phyloP scores from a whole-genome alignment of 2,329 filamentous ascomycete genomes.

The Gremmenia infestans region DNA sequence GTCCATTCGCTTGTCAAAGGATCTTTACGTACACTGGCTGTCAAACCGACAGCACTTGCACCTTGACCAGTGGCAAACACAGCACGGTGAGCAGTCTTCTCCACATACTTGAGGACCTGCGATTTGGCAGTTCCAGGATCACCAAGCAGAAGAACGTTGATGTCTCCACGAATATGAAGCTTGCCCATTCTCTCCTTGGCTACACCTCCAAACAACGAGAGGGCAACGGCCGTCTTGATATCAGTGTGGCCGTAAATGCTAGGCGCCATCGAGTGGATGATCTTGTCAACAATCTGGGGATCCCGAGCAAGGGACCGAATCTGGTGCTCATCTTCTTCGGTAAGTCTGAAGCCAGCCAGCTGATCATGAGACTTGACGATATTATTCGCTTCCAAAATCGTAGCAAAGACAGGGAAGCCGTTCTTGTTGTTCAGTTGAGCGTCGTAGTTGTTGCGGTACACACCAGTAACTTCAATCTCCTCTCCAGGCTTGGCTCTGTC shows the following conservation, averaged over 20 bases:
- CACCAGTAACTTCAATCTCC: slow-evolving; percentile 93
- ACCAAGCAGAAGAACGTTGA: slow-evolving; percentile 93
- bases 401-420: slow-evolving; percentile 96
- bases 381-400: slow-evolving; percentile 95
- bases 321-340: slow-evolving; percentile 87
- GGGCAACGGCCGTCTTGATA: slow-evolving; percentile 92
- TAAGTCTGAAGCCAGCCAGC: slow-evolving; percentile 91
- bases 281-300: slow-evolving; percentile 86
- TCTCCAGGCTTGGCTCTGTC: slow-evolving; percentile 95
- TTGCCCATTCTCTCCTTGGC: slow-evolving; percentile 85
- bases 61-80: slow-evolving; percentile 98
- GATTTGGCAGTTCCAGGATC: slow-evolving; percentile 98
- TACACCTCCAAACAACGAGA: slow-evolving; percentile 92
- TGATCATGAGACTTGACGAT: slow-evolving; percentile 96
- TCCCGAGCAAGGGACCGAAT: slow-evolving; percentile 87
- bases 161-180: slow-evolving; percentile 90
- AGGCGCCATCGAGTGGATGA: slow-evolving; percentile 88
- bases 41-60: slow-evolving; percentile 94
- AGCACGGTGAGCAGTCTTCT: slow-evolving; percentile 93
- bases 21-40: slow-evolving; percentile 90
- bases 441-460: slow-evolving; percentile 98
- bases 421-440: slow-evolving; percentile 98
- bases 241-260: slow-evolving; percentile 97
- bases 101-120: slow-evolving; percentile 93
- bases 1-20: slow-evolving; percentile 97